Evolutionary conservation across 1,284 basidiomycete genomes (phyloP), one percentile per base, ranked within the genome.

Genomic region (Somion occarium): DNA sequence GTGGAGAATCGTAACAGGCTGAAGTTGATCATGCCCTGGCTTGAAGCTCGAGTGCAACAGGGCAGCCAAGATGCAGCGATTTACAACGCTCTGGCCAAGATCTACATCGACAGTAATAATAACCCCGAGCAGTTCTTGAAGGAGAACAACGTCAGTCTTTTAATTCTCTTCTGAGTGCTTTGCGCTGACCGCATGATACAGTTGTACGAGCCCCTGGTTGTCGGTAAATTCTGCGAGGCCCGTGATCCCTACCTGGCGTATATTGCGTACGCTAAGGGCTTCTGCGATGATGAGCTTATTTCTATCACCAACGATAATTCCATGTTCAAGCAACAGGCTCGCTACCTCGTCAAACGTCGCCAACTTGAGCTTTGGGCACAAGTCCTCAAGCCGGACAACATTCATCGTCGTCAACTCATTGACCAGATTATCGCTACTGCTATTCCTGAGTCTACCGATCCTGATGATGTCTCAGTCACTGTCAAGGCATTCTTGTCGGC

Each of bases 301-400:
- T 71, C 83, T 27, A 96, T 99, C 70, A 99, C 97, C 50, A 99
- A 99, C 68, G 96, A 98, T 62, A 99, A 99, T 75, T 89, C 94
- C 27, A 99, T 99, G 97, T 99, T 97, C 83, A 99, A 99, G 75
- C 96, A 99, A 67, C 97, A 99, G 72, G 92, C 97, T 49, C 86
- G 97, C 38, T 99, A 99, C 73, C 85, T 99, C 56, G 93, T 98
- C 66, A 98, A 96, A 74, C 87, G 97, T 59, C 91, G 96, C 56
- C 88, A 95, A 58, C 84, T 92, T 22, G 96, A 99, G 58, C 85
- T 99, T 43, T 99, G 97, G 97, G 85, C 88, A 2, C 93, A 98
- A 72, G 97, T 99, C 38, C 85, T 99, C 50, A 77, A 83, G 22
- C 79, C 84, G 5, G 94, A 96, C 62, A 98, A 97, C 65, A 83